phyloP scores from a whole-genome alignment of 2,329 filamentous ascomycete species.

The Alternaria incomplexa region DNA sequence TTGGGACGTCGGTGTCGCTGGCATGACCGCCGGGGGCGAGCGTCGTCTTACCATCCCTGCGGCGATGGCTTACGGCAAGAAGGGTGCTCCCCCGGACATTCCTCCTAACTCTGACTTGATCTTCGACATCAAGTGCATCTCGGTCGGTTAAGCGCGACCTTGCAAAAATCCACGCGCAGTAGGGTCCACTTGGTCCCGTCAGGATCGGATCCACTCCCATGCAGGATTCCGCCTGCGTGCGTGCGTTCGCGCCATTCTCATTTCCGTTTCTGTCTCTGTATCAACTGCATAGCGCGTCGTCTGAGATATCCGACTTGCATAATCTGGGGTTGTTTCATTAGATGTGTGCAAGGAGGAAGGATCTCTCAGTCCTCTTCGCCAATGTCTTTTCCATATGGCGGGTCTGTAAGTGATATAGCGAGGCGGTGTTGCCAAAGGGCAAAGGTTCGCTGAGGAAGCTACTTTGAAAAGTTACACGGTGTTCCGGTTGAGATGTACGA shows the following conservation, averaged over 20 bases:
- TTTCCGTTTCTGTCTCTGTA: constrained; percentile 26
- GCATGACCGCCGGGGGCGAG: constrained; percentile 94
- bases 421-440: constrained; percentile 34
- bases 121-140: constrained; percentile 73
- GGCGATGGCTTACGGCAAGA: constrained; percentile 86
- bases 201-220: constrained; percentile 37
- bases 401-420: constrained; percentile 37
- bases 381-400: constrained; percentile 11
- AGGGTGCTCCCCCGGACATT: constrained; percentile 76
- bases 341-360: constrained; percentile 50
- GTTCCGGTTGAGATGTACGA: constrained; percentile 22
- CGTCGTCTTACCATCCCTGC: constrained; percentile 90
- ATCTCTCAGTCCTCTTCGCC: constrained; percentile 41
- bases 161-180: constrained; percentile 16
- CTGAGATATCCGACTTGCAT: constrained; percentile 53
- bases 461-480: constrained; percentile 41
- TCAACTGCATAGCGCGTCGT: constrained; percentile 43
- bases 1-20: constrained; percentile 92
- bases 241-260: constrained; percentile 24
- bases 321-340: constrained; percentile 32
- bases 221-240: constrained; percentile 26
- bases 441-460: constrained; percentile 45
- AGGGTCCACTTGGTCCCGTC: constrained; percentile 30
- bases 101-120: constrained; percentile 88
- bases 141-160: constrained; percentile 49